Percentiles rank a stretch among this genome's conserved stretches.
Evolutionary conservation across 2,329 filamentous ascomycete genomes (phyloP).

Genomic region (Trichoderma arundinaceum): DNA sequence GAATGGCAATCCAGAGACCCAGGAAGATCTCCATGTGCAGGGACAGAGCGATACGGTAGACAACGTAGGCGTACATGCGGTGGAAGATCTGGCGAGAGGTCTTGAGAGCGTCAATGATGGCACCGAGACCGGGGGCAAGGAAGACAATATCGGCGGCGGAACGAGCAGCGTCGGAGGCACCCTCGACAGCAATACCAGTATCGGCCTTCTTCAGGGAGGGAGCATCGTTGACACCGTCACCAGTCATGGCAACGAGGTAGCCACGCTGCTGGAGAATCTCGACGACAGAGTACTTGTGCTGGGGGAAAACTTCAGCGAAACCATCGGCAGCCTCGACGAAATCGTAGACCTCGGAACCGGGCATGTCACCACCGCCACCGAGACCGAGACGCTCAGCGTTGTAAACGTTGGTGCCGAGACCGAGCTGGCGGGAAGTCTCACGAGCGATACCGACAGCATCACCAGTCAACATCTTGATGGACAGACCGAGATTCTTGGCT

Average conservation of each 20-base stretch:
- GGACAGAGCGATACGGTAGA: slow-evolving; percentile 92
- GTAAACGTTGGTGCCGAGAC: slow-evolving; percentile 91
- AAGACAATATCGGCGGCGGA: slow-evolving; percentile 94
- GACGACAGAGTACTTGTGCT: slow-evolving; percentile 95
- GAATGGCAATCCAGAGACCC: slow-evolving; percentile 87
- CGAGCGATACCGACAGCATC: slow-evolving; percentile 91
- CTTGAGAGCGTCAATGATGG: slow-evolving; percentile 91
- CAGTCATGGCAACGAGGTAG: slow-evolving; percentile 94
- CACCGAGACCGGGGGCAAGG: slow-evolving; percentile 86
- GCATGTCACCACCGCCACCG: slow-evolving; percentile 88
- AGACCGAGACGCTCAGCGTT: slow-evolving; percentile 92
- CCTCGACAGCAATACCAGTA: slow-evolving; percentile 93
- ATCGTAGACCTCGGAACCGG: slow-evolving; percentile 91
- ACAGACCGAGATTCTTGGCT: slow-evolving; percentile 84
- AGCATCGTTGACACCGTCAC: slow-evolving; percentile 93
- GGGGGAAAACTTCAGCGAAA: slow-evolving; percentile 92
- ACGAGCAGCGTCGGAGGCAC: slow-evolving; percentile 86
- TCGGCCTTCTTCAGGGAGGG: slow-evolving; percentile 95
- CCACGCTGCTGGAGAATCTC: slow-evolving; percentile 93
- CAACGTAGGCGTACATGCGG: slow-evolving; percentile 95
- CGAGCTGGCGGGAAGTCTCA: slow-evolving; percentile 89
- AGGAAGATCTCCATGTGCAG: slow-evolving; percentile 92
- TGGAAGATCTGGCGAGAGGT: slow-evolving; percentile 95
- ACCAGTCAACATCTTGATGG: slow-evolving; percentile 96
- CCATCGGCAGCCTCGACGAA: slow-evolving; percentile 95